phyloP scores from a whole-genome alignment of 768 basidiomycete species.

The Hemileccinum impolitum region DNA sequence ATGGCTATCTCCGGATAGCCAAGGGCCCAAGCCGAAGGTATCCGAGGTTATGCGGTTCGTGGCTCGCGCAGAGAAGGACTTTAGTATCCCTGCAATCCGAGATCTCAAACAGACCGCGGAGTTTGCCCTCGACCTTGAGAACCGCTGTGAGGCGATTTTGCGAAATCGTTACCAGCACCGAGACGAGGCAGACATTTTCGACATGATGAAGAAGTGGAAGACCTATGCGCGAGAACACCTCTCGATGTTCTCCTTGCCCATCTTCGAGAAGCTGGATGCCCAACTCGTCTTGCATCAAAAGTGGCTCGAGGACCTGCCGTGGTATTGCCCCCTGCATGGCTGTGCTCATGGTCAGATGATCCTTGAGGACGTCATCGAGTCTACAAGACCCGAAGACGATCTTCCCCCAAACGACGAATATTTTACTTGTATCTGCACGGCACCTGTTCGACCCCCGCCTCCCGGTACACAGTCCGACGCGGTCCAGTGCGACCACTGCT shows the following conservation, averaged over 20 bases:
- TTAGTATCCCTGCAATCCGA: conserved; percentile 60
- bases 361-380: conserved; percentile 71
- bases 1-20: conserved; percentile 61
- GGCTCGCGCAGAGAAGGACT: conserved; percentile 72
- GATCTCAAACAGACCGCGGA: conserved; percentile 69
- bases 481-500: conserved; percentile 88
- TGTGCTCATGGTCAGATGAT: conserved; percentile 61
- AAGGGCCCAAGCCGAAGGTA: conserved; percentile 56
- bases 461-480: conserved; percentile 74
- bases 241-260: conserved; percentile 66
- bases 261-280: conserved; percentile 67
- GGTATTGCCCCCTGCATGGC: conserved; percentile 70
- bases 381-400: conserved; percentile 76
- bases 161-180: conserved; percentile 55
- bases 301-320: conserved; percentile 75
- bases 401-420: conserved; percentile 76
- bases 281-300: conserved; percentile 64
- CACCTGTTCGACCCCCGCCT: conserved; percentile 75
- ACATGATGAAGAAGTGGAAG: conserved; percentile 71
- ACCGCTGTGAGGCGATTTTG: conserved; percentile 69
- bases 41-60: conserved; percentile 69
- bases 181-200: conserved; percentile 64
- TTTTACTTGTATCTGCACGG: conserved; percentile 79
- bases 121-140: conserved; percentile 76
- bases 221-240: conserved; percentile 69